Evolutionary conservation across 805 yeast genomes (phyloP), one percentile per base, ranked within the genome.

Genomic region (Torulaspora gathmanii): DNA sequence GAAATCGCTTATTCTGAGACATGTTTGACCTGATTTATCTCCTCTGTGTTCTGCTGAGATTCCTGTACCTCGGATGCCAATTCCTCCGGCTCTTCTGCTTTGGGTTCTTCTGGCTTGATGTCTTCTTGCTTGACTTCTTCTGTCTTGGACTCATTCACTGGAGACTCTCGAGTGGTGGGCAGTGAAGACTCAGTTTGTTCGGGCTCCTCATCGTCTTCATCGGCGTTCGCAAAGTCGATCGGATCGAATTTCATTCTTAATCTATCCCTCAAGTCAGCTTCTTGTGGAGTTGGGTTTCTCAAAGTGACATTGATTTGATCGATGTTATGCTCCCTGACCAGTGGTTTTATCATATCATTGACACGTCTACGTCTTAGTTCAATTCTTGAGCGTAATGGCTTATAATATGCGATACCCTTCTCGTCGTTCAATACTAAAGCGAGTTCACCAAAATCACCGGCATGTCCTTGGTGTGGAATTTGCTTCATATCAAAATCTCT

Each of bases 321-420:
- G 49, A 71, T 67, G 11, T 83, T 74, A 52, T 78, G 69, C 43
- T 80, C 82, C 51, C 74, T 73, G 40, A 82, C 73, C 33, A 64
- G 46, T 3, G 66, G 63, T 44, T 56, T 64, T 12, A 65, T 50
- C 16, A 63, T 57, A 33, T 65, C 69, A 45, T 64, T 82, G 11
- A 88, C 79, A 65, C 96, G 80, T 63, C 95, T 81, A 62, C 91
- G 83, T 70, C 86, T 88, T 61, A 93, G 78, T 53, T 83, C 93
- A 34, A 87, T 74, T 55, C 83, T 80, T 28, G 90, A 88, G 11
- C 77, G 70, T 13, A 91, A 70, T 7, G 97, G 96, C 47, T 84
- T 79, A 62, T 84, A 93, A 55, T 75, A 77, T 3, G 88, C 95
- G 7, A 78, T 72, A 37, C 75, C 77, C 41, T 71, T 74, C 37